phyloP scores from a whole-genome alignment of 2,329 filamentous ascomycete species.

The Cylindrodendrum hubeiense region DNA sequence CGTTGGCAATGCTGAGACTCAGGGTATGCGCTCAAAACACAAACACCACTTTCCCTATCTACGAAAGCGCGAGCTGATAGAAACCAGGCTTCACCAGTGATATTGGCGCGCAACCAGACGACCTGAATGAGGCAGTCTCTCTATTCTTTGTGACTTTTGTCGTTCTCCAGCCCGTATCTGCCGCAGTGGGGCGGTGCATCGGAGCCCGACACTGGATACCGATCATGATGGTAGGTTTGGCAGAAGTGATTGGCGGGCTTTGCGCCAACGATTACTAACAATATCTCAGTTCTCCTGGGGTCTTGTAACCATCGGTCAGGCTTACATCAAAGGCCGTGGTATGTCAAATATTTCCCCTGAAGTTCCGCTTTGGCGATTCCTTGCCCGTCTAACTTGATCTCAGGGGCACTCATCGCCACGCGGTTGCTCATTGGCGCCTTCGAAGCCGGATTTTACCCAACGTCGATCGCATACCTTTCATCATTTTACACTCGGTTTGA shows the following conservation, averaged over 20 bases:
- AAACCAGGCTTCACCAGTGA: conserved; percentile 41
- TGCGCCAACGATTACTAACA: conserved; percentile 21
- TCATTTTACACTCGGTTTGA: conserved; percentile 43
- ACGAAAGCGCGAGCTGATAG: not conserved
- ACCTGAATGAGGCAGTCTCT: conserved; percentile 44
- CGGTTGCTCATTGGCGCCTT: conserved; percentile 44
- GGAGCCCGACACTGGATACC: conserved; percentile 45
- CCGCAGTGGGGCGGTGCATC: conserved; percentile 42
- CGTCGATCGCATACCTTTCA: conserved; percentile 43
- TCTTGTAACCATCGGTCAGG: conserved; percentile 40
- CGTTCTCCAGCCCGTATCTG: conserved; percentile 41
- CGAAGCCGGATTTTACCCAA: conserved; percentile 46
- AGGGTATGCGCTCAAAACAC: conserved; percentile 39
- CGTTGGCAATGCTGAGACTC: conserved; percentile 55
- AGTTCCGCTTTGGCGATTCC: not conserved
- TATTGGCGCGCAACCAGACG: conserved; percentile 42
- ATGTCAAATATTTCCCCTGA: conserved; percentile 8
- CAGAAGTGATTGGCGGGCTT: not conserved
- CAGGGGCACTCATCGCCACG: conserved; percentile 41
- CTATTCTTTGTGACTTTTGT: conserved; percentile 46
- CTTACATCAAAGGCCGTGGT: conserved; percentile 43
- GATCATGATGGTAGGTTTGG: conserved; percentile 39
- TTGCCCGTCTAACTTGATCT: conserved; percentile 19
- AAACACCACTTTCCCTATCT: not conserved
- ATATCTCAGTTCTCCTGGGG: conserved; percentile 41